Conservation (phyloP, 208 protist species). For the Spongospora subterranea region DNA sequence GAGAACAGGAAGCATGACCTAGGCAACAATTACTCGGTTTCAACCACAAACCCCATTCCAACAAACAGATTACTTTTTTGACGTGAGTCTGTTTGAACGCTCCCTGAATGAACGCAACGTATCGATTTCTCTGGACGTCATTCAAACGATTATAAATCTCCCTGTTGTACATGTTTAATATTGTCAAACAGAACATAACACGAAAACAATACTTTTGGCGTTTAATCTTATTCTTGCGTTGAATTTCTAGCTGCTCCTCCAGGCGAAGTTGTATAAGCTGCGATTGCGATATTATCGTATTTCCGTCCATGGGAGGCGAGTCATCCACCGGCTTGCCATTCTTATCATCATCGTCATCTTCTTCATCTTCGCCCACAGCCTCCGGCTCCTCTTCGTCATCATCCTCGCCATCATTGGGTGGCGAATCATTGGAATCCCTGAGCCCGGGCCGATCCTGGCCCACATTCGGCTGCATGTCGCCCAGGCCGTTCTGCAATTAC, state of each 20-base stretch:
- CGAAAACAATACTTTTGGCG: not conserved
- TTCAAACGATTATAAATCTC: conserved; percentile 52
- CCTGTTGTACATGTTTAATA: not conserved
- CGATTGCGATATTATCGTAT: not conserved
- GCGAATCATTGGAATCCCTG: too few species aligned
- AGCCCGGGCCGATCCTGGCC: too few species aligned
- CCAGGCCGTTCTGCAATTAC: too few species aligned
- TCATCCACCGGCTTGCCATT: not conserved
- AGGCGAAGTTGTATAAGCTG: not conserved
- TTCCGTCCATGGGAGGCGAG: not conserved
- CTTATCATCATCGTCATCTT: conserved; percentile 27
- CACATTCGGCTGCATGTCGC: too few species aligned
- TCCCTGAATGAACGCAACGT: conserved; percentile 51
- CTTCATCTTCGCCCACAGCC: not conserved
- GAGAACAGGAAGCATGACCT: conserved; percentile 3
- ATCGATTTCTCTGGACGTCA: not conserved
- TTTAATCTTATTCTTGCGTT: conserved; percentile 17
- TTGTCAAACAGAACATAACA: not conserved
- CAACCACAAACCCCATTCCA: not conserved
- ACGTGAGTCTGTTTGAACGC: not conserved
- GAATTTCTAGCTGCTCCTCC: not conserved
- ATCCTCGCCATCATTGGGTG: not conserved
- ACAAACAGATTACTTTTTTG: not conserved
- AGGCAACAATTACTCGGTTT: not conserved
- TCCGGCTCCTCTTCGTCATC: conserved; percentile 10